These are phyloP conservation scores for Mortierella sp. DNA, from an alignment of 371 early-diverging fungal genomes.

Conservation along the genomic window DNA sequence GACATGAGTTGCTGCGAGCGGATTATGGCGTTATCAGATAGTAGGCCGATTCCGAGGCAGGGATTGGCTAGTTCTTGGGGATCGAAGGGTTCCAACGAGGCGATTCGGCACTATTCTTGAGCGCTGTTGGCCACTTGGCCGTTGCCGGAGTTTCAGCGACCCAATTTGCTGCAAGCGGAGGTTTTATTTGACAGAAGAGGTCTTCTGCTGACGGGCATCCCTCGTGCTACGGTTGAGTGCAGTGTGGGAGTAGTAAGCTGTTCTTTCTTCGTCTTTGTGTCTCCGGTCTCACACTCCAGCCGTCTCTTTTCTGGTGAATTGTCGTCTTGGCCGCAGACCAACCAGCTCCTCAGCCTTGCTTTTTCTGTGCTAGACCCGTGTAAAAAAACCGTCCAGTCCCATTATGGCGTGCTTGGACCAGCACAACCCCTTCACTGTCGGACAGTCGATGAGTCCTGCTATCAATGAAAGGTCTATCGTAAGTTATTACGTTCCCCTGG, in stretches of 20 bases:
- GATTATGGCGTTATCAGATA: constrained; percentile 17
- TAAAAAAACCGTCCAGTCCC: not conserved
- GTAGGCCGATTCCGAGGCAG: not conserved
- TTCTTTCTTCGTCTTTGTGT: not conserved
- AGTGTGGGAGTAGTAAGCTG: not conserved
- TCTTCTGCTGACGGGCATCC: not conserved
- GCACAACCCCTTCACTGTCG: constrained; percentile 10
- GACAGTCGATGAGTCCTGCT: not conserved
- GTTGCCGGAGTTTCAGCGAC: constrained; percentile 12
- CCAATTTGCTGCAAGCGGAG: constrained; percentile 7
- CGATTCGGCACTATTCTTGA: constrained; percentile 5
- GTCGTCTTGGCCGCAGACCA: constrained; percentile 6
- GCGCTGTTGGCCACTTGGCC: constrained; percentile 14
- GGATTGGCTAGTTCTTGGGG: constrained; percentile 5
- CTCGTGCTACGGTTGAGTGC: not conserved
- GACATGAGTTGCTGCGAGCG: constrained; percentile 13
- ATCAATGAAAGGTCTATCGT: not conserved
- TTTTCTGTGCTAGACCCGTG: not conserved
- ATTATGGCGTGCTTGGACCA: constrained; percentile 14
- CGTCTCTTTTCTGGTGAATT: not conserved
- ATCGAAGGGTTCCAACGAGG: constrained; percentile 8
- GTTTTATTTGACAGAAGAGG: not conserved
- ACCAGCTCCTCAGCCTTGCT: not conserved
- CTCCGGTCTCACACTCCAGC: not conserved
- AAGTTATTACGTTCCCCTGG: not conserved